Percentiles rank a stretch among this genome's conserved stretches.
Conservation (phyloP, 2,329 filamentous ascomycete genomes). For the Arthrobotrys iridis region DNA sequence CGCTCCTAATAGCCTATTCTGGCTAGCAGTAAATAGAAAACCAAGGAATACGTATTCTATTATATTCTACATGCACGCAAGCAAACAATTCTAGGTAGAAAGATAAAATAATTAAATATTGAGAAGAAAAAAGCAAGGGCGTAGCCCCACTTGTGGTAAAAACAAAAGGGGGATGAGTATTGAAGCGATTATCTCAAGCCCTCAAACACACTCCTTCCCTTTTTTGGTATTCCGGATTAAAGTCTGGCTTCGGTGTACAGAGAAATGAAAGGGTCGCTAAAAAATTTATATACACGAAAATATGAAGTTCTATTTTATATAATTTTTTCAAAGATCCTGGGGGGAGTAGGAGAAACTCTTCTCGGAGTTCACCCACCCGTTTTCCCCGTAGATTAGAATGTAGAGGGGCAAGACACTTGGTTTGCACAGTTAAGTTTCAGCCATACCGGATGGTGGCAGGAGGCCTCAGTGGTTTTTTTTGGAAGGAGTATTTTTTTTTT, state of each 20-base stretch:
- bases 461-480: neutral
- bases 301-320: constrained; percentile 25
- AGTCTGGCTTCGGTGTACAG: constrained; percentile 19
- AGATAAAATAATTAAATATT: constrained; percentile 16
- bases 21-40: neutral
- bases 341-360: neutral
- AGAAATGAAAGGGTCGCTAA: neutral
- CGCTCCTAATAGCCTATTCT: too few species aligned
- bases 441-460: constrained; percentile 1
- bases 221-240: constrained; percentile 1
- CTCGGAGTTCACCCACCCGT: neutral
- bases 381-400: constrained; percentile 12
- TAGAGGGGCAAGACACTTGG: constrained; percentile 25
- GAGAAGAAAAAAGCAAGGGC: neutral
- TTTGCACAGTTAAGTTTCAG: neutral
- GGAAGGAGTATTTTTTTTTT: neutral
- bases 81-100: constrained; percentile 21
- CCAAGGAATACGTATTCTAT: constrained; percentile 13
- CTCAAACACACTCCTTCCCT: neutral
- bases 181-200: constrained; percentile 12
- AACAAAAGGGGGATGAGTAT: neutral
- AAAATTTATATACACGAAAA: constrained; percentile 38
- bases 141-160: neutral
- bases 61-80: constrained; percentile 14
- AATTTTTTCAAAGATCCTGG: neutral